Base-by-base conservation (phyloP, 768 basidiomycete species). In the Leucosporidium yakuticum region DNA sequence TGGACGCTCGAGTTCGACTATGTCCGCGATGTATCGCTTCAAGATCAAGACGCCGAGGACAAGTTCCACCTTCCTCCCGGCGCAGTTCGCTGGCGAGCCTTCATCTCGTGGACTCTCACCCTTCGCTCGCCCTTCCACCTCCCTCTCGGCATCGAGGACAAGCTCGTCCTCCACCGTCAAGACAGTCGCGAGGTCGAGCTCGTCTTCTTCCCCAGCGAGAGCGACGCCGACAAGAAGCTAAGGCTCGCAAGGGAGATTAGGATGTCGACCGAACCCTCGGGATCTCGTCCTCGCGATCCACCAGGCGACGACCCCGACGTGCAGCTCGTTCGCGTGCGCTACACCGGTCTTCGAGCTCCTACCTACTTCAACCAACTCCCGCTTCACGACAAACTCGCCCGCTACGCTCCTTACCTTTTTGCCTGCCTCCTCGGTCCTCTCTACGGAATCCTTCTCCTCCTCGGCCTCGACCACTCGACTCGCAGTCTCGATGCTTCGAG, bases 391-490 rank as follows among this genome's bases (percentile, higher is more conserved):
- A 23, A 21, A 17, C 15, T 57, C 55, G 31, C 32, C 15, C 6
- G 12, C 29, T 23, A 23, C 55, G 14, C 36, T 19, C 55, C 55
- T 9, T 57, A 57, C 55, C 31, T 36, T 32, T 23, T 57, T 32
- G 55, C 31, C 19, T 32, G 23, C 55, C 21, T 31, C 31, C 31
- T 57, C 31, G 31, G 31, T 12, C 55, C 32, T 6, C 21, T 31
- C 32, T 57, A 57, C 55, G 55, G 55, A 31, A 29, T 57, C 55
- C 55, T 57, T 32, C 55, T 57, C 20, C 55, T 57, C 32, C 55
- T 57, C 55, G 55, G 55, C 14, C 55, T 57, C 55, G 29, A 31
- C 31, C 32, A 36, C 32, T 57, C 55, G 55, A 31, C 55, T 32
- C 27, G 55, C 32, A 32, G 31, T 21, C 32, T 57, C 32, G 27